A percentile compares a stretch with the other conserved stretches of the same genome.
Evolutionary conservation across 208 protist genomes (phyloP).

Genomic region (Angomonas deanei): DNA sequence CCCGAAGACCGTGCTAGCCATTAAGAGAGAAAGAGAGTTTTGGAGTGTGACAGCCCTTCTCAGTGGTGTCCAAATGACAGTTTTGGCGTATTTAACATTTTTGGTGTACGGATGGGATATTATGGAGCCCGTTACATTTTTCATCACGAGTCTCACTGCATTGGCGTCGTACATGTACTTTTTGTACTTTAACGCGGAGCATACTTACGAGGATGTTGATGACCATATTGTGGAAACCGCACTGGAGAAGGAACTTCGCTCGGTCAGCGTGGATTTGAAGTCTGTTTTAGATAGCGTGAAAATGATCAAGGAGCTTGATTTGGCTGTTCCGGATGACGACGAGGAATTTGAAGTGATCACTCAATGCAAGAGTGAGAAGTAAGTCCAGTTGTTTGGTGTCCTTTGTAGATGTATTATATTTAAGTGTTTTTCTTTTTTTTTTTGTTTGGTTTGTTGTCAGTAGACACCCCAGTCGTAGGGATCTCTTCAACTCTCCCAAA

Average conservation of each 20-base stretch:
- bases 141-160: constrained; percentile 54
- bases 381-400: neutral
- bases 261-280: constrained; percentile 7
- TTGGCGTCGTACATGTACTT: constrained; percentile 54
- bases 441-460: neutral
- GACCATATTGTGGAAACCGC: constrained; percentile 33
- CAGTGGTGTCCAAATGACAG: constrained; percentile 60
- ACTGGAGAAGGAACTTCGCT: constrained; percentile 22
- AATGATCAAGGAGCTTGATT: constrained; percentile 18
- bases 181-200: constrained; percentile 36
- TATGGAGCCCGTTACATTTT: constrained; percentile 81
- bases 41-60: constrained; percentile 54
- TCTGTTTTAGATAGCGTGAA: constrained; percentile 15
- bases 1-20: constrained; percentile 10
- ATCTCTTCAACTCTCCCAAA: neutral
- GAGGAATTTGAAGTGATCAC: constrained; percentile 8
- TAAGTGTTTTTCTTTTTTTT: constrained; percentile 12
- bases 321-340: constrained; percentile 9
- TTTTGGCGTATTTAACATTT: constrained; percentile 76
- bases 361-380: constrained; percentile 5
- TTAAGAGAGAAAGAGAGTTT: constrained; percentile 37
- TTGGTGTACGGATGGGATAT: constrained; percentile 75
- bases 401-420: neutral
- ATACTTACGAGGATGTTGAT: constrained; percentile 46
- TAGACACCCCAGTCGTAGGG: neutral